A percentile compares a stretch with the other conserved stretches of the same genome.
Conservation (phyloP, 345 rosid genomes). For the Eucalyptus microcorys region DNA sequence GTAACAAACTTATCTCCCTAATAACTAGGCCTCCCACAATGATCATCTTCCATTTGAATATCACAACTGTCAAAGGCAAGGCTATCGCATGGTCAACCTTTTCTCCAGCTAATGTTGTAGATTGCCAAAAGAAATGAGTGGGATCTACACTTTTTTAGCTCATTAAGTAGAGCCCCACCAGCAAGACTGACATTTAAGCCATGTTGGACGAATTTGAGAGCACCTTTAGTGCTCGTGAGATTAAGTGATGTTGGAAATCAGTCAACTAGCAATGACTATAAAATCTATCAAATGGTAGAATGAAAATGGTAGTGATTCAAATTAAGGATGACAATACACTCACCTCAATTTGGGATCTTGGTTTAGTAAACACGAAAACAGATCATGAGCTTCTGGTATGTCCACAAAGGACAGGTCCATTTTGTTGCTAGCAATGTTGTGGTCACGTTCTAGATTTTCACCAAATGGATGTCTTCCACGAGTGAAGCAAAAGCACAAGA, state of each 20-base stretch:
- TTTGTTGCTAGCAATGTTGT: slow-evolving; percentile 56
- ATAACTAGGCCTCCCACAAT: too few relatives aligned
- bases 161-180: too few relatives aligned
- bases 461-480: slow-evolving; percentile 17
- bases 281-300: not conserved
- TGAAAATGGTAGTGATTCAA: not conserved
- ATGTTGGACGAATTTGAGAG: not conserved
- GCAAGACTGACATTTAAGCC: too few relatives aligned
- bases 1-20: too few relatives aligned
- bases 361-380: slow-evolving; percentile 46
- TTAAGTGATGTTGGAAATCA: not conserved
- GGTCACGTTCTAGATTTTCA: slow-evolving; percentile 70
- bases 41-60: too few relatives aligned
- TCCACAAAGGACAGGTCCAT: slow-evolving; percentile 54
- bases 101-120: rapidly evolving
- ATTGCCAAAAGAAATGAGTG: too few relatives aligned
- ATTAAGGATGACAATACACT: not conserved
- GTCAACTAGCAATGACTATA: not conserved
- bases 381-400: slow-evolving; percentile 71
- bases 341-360: slow-evolving; percentile 74
- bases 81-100: too few relatives aligned
- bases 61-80: too few relatives aligned
- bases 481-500: slow-evolving; percentile 72
- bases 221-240: not conserved
- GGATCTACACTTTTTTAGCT: too few relatives aligned